phyloP scores from a whole-genome alignment of 805 yeast genomes.

The Candida silvicultrix region DNA sequence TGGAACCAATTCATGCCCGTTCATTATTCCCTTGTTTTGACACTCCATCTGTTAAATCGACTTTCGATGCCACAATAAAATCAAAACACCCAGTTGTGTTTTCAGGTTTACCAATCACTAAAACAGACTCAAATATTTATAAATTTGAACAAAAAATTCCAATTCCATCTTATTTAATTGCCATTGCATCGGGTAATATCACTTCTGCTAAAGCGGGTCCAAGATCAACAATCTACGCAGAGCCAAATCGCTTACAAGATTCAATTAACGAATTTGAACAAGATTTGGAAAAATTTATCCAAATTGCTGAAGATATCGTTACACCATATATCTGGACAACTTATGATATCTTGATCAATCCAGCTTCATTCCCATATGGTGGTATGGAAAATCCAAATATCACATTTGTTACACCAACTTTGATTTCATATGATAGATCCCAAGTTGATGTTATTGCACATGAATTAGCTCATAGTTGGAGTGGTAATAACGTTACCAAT shows the following conservation, averaged over 20 bases:
- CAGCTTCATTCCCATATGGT: conserved; percentile 77
- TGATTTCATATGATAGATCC: conserved; percentile 77
- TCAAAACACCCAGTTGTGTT: conserved; percentile 69
- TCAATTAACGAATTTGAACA: conserved; percentile 76
- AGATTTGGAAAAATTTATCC: conserved; percentile 76
- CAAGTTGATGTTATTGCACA: conserved; percentile 90
- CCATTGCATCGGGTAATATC: conserved; percentile 81
- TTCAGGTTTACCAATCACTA: conserved; percentile 48
- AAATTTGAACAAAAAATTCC: conserved; percentile 70
- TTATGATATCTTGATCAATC: conserved; percentile 76
- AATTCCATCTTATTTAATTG: conserved; percentile 78
- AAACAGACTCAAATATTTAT: conserved; percentile 26
- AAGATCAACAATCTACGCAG: conserved; percentile 76
- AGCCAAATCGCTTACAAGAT: conserved; percentile 58
- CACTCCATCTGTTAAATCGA: conserved; percentile 78
- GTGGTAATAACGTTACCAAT: conserved; percentile 86
- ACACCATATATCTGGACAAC: conserved; percentile 81
- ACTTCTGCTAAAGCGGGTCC: conserved; percentile 70
- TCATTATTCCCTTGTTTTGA: conserved; percentile 86
- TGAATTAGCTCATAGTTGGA: conserved; percentile 90
- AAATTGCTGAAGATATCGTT: conserved; percentile 69
- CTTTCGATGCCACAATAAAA: conserved; percentile 48
- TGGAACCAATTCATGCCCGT: conserved; percentile 89
- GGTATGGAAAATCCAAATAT: conserved; percentile 95
- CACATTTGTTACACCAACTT: conserved; percentile 86